Percentiles rank a stretch among this genome's conserved stretches.
Conservation (phyloP, 768 basidiomycete genomes). For the Asterophora lycoperdoides region DNA sequence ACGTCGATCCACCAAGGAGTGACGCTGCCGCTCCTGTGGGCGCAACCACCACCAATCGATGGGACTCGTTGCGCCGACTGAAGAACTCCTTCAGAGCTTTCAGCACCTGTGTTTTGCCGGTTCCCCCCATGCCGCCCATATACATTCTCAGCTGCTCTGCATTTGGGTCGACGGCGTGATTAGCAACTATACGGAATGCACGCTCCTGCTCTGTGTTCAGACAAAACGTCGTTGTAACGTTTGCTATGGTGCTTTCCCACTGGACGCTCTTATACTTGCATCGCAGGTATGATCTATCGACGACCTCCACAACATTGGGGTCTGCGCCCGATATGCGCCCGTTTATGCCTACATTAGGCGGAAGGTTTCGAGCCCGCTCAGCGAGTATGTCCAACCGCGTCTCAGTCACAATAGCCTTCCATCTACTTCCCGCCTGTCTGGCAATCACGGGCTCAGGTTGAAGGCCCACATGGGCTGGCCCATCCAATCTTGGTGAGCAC, state of each 20-base stretch:
- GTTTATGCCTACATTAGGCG: too few relatives aligned
- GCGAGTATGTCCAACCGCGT: too few relatives aligned
- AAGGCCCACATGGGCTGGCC: too few relatives aligned
- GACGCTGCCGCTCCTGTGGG: constrained; percentile 6
- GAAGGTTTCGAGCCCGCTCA: too few relatives aligned
- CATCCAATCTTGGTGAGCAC: too few relatives aligned
- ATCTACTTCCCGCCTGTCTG: too few relatives aligned
- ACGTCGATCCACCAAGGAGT: constrained; percentile 34
- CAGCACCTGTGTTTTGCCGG: constrained; percentile 28
- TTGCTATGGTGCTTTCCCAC: background rate
- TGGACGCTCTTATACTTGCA: too few relatives aligned
- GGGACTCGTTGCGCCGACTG: too few relatives aligned
- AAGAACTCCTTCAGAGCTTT: constrained; percentile 10
- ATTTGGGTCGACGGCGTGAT: background rate
- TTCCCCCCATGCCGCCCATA: constrained; percentile 30
- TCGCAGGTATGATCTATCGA: background rate
- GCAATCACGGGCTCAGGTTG: too few relatives aligned
- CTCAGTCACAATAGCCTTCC: too few relatives aligned
- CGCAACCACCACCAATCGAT: constrained; percentile 5
- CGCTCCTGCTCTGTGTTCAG: constrained; percentile 9
- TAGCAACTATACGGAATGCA: constrained; percentile 12
- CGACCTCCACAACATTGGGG: background rate
- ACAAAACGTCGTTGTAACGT: background rate
- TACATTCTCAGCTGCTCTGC: constrained; percentile 24
- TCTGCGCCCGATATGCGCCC: too few relatives aligned